Base-by-base conservation (phyloP, 2,329 filamentous ascomycete genomes). In the Aspergillus arachidicola region DNA sequence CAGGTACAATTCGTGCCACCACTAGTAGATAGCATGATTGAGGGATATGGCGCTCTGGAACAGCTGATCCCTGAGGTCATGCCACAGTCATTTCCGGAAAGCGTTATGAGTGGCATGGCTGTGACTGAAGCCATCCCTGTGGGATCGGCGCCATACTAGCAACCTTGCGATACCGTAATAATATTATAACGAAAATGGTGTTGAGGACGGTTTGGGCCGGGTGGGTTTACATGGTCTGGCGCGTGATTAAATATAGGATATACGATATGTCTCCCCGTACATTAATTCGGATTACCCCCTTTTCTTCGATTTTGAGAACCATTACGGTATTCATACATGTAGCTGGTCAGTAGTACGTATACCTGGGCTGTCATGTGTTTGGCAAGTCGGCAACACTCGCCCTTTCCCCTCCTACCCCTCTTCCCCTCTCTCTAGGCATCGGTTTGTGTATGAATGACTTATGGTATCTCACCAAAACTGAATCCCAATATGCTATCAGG, bases 1-100 rank as follows among this genome's bases (percentile, higher is more conserved):
- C 57, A 74, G n/a, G 57, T 67, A 11, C 65, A 66, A 26, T 66
- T 74, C 23, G 68, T 74, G 36, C 64, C 68, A 11, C 58, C 66
- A 6, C 46, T 70, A 11, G 66, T 74, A 48, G 69, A 74, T 58
- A 58, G 60, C 28, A 64, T 72, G 10, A 67, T 73, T 32, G 72
- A 72, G 19, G 66, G 67, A 12, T 73, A 72, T 56, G 63, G 63
- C 3, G 67, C 65, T 57, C 67, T 73, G 36, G 68, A 72, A 32
- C 72, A 74, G 38, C 62, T 73, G 38, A 69, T 74, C 30, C 71
- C 69, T 4, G 59, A 66, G 50, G 60, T 66, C 10, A 54, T 63
- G 36, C 60, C 64, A 14, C 60, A 59, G 36, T 65, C 65, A 2
- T 66, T 65, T 12, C 60, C 63, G 6, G 63, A 63, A 30, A 57